Evolutionary conservation across 192 early-diverging fungal genomes (phyloP).

Genomic region (Physocladia obscura): DNA sequence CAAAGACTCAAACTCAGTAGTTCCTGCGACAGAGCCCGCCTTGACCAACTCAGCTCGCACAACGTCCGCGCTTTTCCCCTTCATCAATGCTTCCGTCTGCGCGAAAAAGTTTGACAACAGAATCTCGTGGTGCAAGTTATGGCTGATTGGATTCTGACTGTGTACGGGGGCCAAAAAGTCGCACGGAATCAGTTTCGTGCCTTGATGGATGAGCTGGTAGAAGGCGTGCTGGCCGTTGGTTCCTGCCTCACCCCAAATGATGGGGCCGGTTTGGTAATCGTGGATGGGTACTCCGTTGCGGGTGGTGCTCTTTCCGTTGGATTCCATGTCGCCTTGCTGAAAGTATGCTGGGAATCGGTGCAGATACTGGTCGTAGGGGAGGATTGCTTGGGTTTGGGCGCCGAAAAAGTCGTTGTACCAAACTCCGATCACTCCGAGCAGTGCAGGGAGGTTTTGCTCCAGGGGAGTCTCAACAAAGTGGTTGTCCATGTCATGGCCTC

Average conservation of each 20-base stretch:
- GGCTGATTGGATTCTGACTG: conserved; percentile 86
- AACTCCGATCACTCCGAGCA: conserved; percentile 85
- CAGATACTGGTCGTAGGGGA: conserved; percentile 99
- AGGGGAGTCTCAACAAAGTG: conserved; percentile 90
- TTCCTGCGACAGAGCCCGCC: conserved; percentile 57
- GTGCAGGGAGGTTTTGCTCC: conserved; percentile 90
- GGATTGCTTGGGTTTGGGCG: conserved; percentile 87
- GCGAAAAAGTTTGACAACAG: conserved; percentile 99
- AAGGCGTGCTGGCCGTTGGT: conserved; percentile 99
- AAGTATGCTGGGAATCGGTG: conserved; percentile 98
- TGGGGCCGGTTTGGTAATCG: conserved; percentile 87
- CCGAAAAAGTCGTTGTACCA: conserved; percentile 99
- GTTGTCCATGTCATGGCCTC: conserved; percentile 94
- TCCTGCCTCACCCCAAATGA: conserved; percentile 99
- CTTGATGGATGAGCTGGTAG: conserved; percentile 99
- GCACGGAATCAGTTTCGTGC: conserved; percentile 92
- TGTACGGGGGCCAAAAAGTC: conserved; percentile 96
- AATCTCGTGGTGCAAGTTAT: conserved; percentile 89
- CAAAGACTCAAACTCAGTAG: conserved; percentile 51
- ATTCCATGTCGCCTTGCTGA: conserved; percentile 99
- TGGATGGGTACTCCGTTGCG: conserved; percentile 74
- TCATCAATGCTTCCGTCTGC: conserved; percentile 96
- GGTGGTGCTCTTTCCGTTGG: conserved; percentile 93
- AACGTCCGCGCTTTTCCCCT: conserved; percentile 79
- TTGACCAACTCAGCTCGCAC: conserved; percentile 79